Percentiles rank a stretch among this genome's conserved stretches.
phyloP scores from a whole-genome alignment of 2,329 filamentous ascomycete genomes.

The Calonectria multiphialidica region DNA sequence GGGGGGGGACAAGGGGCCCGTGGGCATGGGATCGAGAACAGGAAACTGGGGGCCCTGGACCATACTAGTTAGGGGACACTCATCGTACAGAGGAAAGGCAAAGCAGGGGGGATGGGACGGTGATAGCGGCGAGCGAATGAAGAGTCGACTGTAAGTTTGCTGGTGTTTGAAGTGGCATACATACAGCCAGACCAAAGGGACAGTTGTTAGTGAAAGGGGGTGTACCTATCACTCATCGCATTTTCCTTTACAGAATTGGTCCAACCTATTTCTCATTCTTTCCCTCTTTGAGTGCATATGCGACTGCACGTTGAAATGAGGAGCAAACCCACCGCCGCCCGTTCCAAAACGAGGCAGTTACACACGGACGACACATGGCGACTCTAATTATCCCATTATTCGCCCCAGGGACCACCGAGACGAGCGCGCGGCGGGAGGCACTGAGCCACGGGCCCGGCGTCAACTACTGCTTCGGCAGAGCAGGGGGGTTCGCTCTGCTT shows the following conservation, averaged over 20 bases:
- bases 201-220: slow-evolving; percentile 16
- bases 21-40: slow-evolving; percentile 39
- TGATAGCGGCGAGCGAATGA: neutral
- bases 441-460: slow-evolving; percentile 17
- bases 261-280: slow-evolving; percentile 22
- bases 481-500: neutral
- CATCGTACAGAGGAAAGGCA: slow-evolving; percentile 7
- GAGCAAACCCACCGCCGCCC: slow-evolving; percentile 4
- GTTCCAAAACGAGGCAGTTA: slow-evolving; percentile 6
- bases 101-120: slow-evolving; percentile 11
- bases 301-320: slow-evolving; percentile 23
- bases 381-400: slow-evolving; percentile 5
- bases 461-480: slow-evolving; percentile 13
- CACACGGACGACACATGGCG: neutral
- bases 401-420: neutral
- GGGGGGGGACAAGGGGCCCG: slow-evolving; percentile 31
- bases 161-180: neutral
- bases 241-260: slow-evolving; percentile 17
- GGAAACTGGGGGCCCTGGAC: slow-evolving; percentile 34
- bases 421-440: neutral
- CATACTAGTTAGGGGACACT: slow-evolving; percentile 24
- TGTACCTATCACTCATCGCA: slow-evolving; percentile 29
- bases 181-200: neutral
- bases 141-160: neutral
- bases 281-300: neutral